Percentiles rank a stretch among this genome's conserved stretches.
These are phyloP conservation scores for Paxillus involutus DNA, from an alignment of 768 basidiomycete genomes.

Conservation along the genomic window DNA sequence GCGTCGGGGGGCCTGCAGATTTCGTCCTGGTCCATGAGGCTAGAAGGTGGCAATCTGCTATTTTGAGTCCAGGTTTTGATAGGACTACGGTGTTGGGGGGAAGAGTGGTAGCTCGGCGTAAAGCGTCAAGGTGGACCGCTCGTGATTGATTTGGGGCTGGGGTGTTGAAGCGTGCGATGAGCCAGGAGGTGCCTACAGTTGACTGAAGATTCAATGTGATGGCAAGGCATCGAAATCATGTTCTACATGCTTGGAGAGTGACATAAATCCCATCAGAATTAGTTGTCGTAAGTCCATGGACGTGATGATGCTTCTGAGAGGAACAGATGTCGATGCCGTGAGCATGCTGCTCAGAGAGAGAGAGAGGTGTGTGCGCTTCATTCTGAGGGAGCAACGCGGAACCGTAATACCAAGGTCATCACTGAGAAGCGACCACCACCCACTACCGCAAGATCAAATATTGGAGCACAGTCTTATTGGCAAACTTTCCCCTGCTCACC, in stretches of 20 bases:
- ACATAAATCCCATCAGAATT: too few relatives aligned
- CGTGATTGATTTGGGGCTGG: background rate
- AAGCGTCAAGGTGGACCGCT: constrained; percentile 14
- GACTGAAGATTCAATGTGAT: too few relatives aligned
- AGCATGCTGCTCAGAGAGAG: background rate
- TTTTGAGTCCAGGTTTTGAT: constrained; percentile 44
- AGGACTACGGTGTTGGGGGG: constrained; percentile 18
- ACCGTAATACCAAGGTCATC: background rate
- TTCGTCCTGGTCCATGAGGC: constrained; percentile 59
- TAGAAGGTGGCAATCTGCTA: constrained; percentile 42
- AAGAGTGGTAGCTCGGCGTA: constrained; percentile 16
- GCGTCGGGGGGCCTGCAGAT: constrained; percentile 47
- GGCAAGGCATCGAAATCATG: too few relatives aligned
- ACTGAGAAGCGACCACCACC: too few relatives aligned
- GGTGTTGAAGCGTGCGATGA: background rate
- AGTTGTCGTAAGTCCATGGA: background rate
- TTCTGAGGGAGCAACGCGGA: background rate
- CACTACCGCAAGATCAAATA: too few relatives aligned
- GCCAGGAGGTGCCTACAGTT: too few relatives aligned
- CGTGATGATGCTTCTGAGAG: background rate
- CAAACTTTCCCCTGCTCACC: background rate
- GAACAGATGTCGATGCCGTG: background rate
- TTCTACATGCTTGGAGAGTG: too few relatives aligned
- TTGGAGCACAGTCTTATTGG: too few relatives aligned
- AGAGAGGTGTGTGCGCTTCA: background rate